A percentile compares a stretch with the other conserved stretches of the same genome.
Conservation (phyloP, 371 early-diverging fungal genomes). For the Parasitella parasitica region DNA sequence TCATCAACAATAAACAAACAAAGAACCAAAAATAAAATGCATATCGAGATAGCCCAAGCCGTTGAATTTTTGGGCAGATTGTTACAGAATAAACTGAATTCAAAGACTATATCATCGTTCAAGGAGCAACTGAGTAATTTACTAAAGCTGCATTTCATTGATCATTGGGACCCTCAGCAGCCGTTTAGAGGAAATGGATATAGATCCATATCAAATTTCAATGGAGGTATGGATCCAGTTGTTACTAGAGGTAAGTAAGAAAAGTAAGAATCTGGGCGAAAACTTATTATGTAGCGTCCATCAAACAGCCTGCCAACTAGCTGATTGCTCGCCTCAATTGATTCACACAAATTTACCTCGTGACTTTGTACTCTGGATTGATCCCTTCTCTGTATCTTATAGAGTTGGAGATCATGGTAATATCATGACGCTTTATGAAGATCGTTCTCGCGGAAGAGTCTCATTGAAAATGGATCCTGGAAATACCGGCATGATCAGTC, state of each 20-base stretch:
- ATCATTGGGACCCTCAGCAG: conserved; percentile 71
- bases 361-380: conserved; percentile 78
- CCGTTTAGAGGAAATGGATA: conserved; percentile 72
- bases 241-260: conserved; percentile 43
- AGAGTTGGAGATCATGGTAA: conserved; percentile 73
- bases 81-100: conserved; percentile 39
- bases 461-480: conserved; percentile 40
- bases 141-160: conserved; percentile 40
- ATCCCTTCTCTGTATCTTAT: conserved; percentile 73
- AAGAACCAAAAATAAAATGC: conserved; percentile 49
- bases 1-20: neutral
- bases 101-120: conserved; percentile 33
- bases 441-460: conserved; percentile 54
- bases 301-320: conserved; percentile 49
- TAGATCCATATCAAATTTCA: conserved; percentile 71
- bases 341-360: conserved; percentile 60
- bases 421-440: conserved; percentile 66
- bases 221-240: conserved; percentile 64
- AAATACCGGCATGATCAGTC: conserved; percentile 8
- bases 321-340: conserved; percentile 31
- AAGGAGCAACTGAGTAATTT: conserved; percentile 36
- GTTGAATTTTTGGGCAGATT: conserved; percentile 54
- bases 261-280: no score
- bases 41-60: conserved; percentile 58
- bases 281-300: neutral